Evolutionary conservation across 345 rosid species (phyloP).

Genomic region (Raphanus raphanistrum): DNA sequence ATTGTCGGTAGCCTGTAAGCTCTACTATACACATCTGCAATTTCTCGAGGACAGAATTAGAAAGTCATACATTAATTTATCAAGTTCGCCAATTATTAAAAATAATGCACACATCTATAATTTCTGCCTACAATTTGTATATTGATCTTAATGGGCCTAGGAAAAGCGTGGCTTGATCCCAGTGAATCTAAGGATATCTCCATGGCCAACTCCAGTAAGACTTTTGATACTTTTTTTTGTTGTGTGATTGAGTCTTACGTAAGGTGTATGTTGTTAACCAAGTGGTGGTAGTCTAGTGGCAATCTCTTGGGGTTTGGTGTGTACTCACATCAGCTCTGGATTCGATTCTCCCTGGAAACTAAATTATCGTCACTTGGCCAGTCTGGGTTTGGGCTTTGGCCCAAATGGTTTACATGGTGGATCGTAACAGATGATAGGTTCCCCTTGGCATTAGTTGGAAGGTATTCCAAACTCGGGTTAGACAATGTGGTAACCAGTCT

Average conservation of each 20-base stretch:
- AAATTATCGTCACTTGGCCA: too few species aligned
- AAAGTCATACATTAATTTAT: too few species aligned
- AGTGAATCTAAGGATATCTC: constrained; percentile 65
- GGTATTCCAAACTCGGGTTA: too few species aligned
- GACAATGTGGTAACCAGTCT: too few species aligned
- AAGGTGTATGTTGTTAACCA: not conserved
- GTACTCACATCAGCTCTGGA: too few species aligned
- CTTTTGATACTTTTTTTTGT: not conserved
- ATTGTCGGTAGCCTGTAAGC: not conserved
- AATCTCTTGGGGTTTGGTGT: too few species aligned
- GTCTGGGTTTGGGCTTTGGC: too few species aligned
- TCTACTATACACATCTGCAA: not conserved
- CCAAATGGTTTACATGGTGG: too few species aligned
- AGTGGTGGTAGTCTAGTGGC: too few species aligned
- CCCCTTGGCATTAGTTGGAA: too few species aligned
- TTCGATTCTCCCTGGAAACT: too few species aligned
- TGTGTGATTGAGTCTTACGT: not conserved
- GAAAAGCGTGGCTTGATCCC: constrained; percentile 75
- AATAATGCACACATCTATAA: not conserved
- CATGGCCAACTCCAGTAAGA: constrained; percentile 75
- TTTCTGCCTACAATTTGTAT: not conserved
- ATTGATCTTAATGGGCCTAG: not conserved
- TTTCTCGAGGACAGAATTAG: not conserved
- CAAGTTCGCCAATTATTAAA: not conserved
- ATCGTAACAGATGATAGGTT: too few species aligned